Base-by-base conservation (phyloP, 768 basidiomycete species). In the Calocera viscosa region DNA sequence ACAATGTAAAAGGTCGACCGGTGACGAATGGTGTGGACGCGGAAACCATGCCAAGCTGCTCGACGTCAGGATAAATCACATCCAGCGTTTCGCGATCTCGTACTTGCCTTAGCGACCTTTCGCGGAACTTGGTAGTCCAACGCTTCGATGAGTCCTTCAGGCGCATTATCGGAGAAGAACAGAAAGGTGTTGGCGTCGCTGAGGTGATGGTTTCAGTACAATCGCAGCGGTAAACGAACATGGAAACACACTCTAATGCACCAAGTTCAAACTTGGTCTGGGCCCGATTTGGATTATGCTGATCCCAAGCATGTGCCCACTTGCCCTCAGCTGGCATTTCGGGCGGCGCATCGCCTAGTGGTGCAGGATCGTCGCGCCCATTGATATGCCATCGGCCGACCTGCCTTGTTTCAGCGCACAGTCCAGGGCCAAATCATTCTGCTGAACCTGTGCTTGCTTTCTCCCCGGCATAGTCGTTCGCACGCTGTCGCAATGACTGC, bases 21-120 rank as follows among this genome's bases (percentile, higher is more conserved):
- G 88, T 91, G 3, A 89, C 76, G 73, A 91, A 91, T 0, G 89
- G 89, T 1, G 90, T 91, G 1, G 89, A 86, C 0, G 89, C 79
- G 0, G 85, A 86, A 24, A 87, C 74, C 22, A 91, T 79, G 2
- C 89, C 88, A 65, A 89, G 75, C 84, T 89, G 65, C 17, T 17
- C 19, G 38, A 66, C 17, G 16, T 60, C 19, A 40, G 19, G 33
- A 8, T 19, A 26, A 11, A 28, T 12, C 32, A 35, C 11, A 7
- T 30, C 26, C 33, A 40, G 14, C 17, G n/a, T n/a, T 28, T 35
- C 28, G 16, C 22, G n/a, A 22, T 5, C 22, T 26, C 14, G 17
- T 2, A 19, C 53, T n/a, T 41, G 26, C 66, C 66, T 67, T 67
- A 8, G 60, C 38, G 14, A 60, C 30, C 34, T 30, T 64, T 3